phyloP scores from a whole-genome alignment of 768 basidiomycete genomes.

The Pisolithus albus region DNA sequence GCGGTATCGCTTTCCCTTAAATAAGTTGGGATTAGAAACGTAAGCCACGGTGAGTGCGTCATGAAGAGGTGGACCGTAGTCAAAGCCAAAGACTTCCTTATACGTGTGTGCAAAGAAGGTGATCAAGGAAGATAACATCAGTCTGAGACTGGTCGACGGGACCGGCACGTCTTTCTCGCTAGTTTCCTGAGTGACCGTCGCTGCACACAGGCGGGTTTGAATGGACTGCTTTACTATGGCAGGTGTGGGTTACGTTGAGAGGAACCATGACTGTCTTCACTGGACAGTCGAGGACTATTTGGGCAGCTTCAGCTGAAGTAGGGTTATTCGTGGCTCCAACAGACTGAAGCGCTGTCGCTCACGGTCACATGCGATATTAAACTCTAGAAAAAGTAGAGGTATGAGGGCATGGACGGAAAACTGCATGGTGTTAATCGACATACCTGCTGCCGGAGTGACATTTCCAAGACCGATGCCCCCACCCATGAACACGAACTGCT shows the following conservation, averaged over 20 bases:
- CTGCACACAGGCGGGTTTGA: conserved; percentile 48
- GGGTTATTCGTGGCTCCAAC: background rate
- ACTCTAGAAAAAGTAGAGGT: conserved; percentile 40
- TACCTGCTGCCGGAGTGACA: conserved; percentile 66
- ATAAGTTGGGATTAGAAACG: conserved; percentile 61
- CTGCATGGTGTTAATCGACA: conserved; percentile 1
- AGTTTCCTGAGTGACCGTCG: conserved; percentile 22
- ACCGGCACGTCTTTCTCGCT: conserved; percentile 1
- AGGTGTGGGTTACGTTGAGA: conserved; percentile 82
- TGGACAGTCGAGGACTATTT: conserved; percentile 71
- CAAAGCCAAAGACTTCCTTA: conserved; percentile 70
- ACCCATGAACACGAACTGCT: conserved; percentile 70
- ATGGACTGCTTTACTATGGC: conserved; percentile 61
- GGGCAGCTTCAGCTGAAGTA: conserved; percentile 64
- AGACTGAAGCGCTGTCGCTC: conserved; percentile 22
- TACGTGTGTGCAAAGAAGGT: conserved; percentile 69
- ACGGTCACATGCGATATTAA: conserved; percentile 81
- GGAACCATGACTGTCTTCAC: conserved; percentile 72
- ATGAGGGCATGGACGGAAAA: background rate
- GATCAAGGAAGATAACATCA: conserved; percentile 69
- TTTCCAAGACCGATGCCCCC: conserved; percentile 86
- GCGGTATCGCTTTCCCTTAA: conserved; percentile 54
- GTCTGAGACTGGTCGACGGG: conserved; percentile 47
- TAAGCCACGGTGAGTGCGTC: conserved; percentile 81
- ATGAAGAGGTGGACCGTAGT: conserved; percentile 82